Evolutionary conservation across 257 asterid genomes (phyloP), one percentile per base, ranked within the genome.

Genomic region (Verbascum thapsus): DNA sequence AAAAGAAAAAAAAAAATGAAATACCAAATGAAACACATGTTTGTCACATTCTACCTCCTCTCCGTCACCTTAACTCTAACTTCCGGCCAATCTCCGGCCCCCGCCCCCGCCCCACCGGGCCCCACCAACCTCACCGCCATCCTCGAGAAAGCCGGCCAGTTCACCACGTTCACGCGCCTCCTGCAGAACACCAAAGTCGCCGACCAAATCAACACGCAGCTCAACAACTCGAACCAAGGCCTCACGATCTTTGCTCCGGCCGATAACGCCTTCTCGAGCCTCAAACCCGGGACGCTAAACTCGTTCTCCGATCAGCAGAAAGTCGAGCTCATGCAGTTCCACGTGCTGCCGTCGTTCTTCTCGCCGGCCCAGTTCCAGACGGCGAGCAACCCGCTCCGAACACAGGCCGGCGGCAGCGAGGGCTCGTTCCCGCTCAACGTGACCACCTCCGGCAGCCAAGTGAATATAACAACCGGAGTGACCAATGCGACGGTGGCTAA

Each of bases 111-210:
- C 0, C 96, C 96, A 0, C 0, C 95, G 0, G 96, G 95, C 10
- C 96, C 96, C 0, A 77, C 95, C 71, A 91, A 91, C 85, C 58
- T 91, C 10, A 83, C 96, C 0, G 60, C 67, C 38, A 83, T 91
- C 85, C 96, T 91, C n/a, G 96, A 86, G 35, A 91, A 84, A n/a
- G 95, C 88, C 3, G 96, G 98, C 5, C 98, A 86, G 10, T 91
- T 69, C 81, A 86, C 88, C 20, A 83, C 87, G 20, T 75, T 88
- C 15, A 76, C 88, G 66, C 79, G 95, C 54, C 92, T 91, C 63
- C 54, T 81, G 34, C 63, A 66, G 45, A 69, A 22, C 73, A 88
- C 96, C 43, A 91, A 82, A 76, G 70, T 80, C 3, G 88, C 83
- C 1, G 87, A 83, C 19, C 96, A 88, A 13, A 88, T 91, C 78